phyloP scores from a whole-genome alignment of 805 yeast genomes.

The Ogataea ramenticola region DNA sequence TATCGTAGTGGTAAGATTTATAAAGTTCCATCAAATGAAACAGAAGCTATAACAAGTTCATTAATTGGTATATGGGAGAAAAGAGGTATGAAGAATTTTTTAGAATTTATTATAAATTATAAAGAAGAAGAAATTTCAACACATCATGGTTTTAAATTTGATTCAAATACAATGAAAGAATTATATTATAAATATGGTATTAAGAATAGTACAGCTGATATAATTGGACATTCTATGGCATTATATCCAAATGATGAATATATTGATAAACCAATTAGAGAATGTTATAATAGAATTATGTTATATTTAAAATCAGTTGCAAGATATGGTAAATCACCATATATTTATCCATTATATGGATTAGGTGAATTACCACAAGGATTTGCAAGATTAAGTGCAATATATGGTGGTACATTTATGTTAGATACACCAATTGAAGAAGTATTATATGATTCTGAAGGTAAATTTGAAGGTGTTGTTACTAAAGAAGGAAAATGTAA shows the following conservation, averaged over 20 bases:
- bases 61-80: conserved; percentile 96
- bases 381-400: conserved; percentile 92
- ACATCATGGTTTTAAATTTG: conserved; percentile 81
- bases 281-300: conserved; percentile 78
- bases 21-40: conserved; percentile 88
- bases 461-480: conserved; percentile 76
- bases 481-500: conserved; percentile 88
- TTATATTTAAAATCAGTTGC: conserved; percentile 88
- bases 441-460: conserved; percentile 63
- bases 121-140: conserved; percentile 73
- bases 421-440: conserved; percentile 94
- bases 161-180: conserved; percentile 84
- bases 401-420: conserved; percentile 98
- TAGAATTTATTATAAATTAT: conserved; percentile 81
- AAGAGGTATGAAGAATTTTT: conserved; percentile 85
- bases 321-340: conserved; percentile 93
- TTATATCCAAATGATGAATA: conserved; percentile 91
- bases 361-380: conserved; percentile 99
- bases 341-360: conserved; percentile 92
- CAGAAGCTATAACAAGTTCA: conserved; percentile 86
- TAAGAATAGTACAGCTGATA: conserved; percentile 89
- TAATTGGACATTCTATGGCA: conserved; percentile 98
- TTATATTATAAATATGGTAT: conserved; percentile 84
- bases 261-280: conserved; percentile 82
- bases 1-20: conserved; percentile 86